These are phyloP conservation scores for Physcomitrium patens DNA, from an alignment of 225 moss, liverwort and hornwort genomes.

Conservation along the genomic window DNA sequence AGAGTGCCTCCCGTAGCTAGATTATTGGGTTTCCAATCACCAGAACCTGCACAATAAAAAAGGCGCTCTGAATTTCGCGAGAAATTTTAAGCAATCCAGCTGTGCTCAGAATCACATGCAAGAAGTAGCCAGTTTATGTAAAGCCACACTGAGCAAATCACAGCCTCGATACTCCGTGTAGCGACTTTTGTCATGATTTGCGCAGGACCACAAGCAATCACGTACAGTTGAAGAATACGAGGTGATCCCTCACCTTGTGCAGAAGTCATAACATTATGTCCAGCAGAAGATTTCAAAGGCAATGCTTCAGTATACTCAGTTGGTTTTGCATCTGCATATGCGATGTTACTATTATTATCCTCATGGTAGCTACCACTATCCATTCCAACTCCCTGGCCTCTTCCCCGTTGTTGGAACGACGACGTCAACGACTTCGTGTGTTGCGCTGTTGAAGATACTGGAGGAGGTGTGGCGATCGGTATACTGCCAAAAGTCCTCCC, in stretches of 20 bases:
- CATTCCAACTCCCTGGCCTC: constrained; percentile 37
- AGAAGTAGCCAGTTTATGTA: background rate
- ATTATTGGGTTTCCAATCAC: constrained; percentile 58
- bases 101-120: background rate
- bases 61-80: background rate
- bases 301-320: constrained; percentile 43
- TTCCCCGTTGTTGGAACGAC: constrained; percentile 44
- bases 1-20: constrained; percentile 72
- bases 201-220: background rate
- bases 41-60: constrained; percentile 31
- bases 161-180: background rate
- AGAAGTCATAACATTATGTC: constrained; percentile 59
- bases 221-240: background rate
- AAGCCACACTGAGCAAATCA: background rate
- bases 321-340: constrained; percentile 37
- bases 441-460: constrained; percentile 53
- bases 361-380: constrained; percentile 50
- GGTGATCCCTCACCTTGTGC: constrained; percentile 44
- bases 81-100: constrained; percentile 1
- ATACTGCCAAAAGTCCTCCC: constrained; percentile 85
- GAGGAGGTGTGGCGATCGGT: constrained; percentile 83
- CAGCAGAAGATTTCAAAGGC: constrained; percentile 62
- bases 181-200: background rate
- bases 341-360: constrained; percentile 35
- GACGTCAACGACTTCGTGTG: constrained; percentile 45